Evolutionary conservation across 1,284 basidiomycete genomes (phyloP), one percentile per base, ranked within the genome.

Genomic region (Waitea zeae): DNA sequence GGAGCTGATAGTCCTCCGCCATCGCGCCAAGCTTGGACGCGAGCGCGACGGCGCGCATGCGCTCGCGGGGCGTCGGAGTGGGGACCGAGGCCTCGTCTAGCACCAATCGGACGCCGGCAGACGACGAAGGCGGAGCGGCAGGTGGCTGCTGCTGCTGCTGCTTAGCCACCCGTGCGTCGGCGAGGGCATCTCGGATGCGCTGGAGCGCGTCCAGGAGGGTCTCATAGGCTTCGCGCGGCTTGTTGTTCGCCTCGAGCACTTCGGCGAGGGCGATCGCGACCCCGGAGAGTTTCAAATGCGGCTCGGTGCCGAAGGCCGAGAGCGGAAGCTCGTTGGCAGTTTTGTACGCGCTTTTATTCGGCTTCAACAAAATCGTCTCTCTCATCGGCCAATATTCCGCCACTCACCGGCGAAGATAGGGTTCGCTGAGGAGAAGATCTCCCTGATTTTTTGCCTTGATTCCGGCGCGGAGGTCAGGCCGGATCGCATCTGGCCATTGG

Each of bases 261-360:
- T 70, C 69, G 2, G 69, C 74, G 30, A 82, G 58, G 4, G 63
- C 55, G 14, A 77, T 62, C 1, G 68, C 72, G n/a, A 84, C 68
- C 1, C 80, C 80, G 1, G 76, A 71, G 2, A 71, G 54, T 50
- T 80, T 83, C 39, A 82, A 60, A 39, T 73, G 64, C 1, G 76
- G 68, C 7, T 70, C 56, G 0, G 58, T 40, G 2, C 59, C 56
- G 42, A 80, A 64, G 3, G 46, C 44, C 2, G 63, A 58, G 18
- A 66, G 45, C 0, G 72, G 62, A 4, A 78, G 57, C 0, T 46
- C 44, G 36, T 62, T 56, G 0, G 73, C 64, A 1, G 61, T 70
- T 18, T 71, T 54, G 58, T 66, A 76, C 34, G 80, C 80, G 29
- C 79, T 83, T 40, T n/a, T n/a, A n/a, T n/a, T n/a, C n/a, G n/a